Conservation (phyloP, 331 rosid species). For the Pyracantha coccinea region DNA sequence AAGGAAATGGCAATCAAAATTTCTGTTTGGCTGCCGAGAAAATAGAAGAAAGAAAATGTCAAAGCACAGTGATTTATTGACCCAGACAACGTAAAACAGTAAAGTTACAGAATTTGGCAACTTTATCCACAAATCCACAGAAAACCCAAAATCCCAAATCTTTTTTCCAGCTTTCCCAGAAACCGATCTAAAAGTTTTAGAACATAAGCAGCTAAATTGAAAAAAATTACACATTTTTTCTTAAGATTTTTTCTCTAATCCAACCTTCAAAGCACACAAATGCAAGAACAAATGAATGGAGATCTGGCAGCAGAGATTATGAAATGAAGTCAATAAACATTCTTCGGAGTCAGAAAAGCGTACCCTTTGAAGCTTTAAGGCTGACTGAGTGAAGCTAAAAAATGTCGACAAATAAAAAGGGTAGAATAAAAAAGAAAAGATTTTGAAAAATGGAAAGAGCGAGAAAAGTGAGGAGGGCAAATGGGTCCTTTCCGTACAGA, state of each 20-base stretch:
- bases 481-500: constrained; percentile 8
- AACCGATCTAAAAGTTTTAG: constrained; percentile 6
- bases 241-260: background rate
- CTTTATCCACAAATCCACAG: background rate
- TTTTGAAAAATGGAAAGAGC: background rate
- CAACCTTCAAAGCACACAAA: background rate
- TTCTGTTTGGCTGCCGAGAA: constrained; percentile 11
- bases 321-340: background rate
- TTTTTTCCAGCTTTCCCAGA: background rate
- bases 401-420: constrained; percentile 6
- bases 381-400: background rate
- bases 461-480: background rate
- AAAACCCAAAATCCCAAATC: background rate
- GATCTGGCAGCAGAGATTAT: constrained; percentile 11
- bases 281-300: background rate
- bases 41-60: background rate
- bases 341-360: constrained; percentile 1
- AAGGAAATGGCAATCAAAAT: background rate
- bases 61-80: background rate
- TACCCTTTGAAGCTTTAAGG: constrained; percentile 28
- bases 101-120: background rate
- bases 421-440: background rate
- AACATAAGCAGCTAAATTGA: background rate
- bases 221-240: too few relatives aligned
- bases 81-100: background rate